Percentiles rank a stretch among this genome's conserved stretches.
phyloP scores from a whole-genome alignment of 768 basidiomycete species.

The Leccinum arenicola region DNA sequence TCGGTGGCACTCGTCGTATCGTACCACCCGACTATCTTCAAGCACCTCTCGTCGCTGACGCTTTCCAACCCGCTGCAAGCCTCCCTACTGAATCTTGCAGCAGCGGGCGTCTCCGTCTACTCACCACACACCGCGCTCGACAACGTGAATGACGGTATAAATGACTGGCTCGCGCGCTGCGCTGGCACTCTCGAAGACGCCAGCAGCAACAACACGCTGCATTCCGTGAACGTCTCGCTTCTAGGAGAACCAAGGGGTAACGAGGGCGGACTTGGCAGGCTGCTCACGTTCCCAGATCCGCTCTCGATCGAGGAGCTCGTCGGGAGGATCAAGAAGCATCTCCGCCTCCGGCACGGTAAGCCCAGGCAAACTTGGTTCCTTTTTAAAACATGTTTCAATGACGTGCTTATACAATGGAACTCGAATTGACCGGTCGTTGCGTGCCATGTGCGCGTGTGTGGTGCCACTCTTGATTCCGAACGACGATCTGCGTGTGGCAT shows the following conservation, averaged over 20 bases:
- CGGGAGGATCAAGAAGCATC: slow-evolving; percentile 63
- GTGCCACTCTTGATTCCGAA: slow-evolving; percentile 10
- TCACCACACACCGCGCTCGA: slow-evolving; percentile 89
- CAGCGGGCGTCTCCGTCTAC: slow-evolving; percentile 82
- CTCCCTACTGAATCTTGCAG: slow-evolving; percentile 75
- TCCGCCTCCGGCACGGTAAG: slow-evolving; percentile 58
- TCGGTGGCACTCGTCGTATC: slow-evolving; percentile 68
- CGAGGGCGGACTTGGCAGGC: slow-evolving; percentile 63
- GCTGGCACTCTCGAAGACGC: slow-evolving; percentile 37
- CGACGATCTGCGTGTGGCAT: slow-evolving; percentile 18
- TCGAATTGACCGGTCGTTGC: neutral
- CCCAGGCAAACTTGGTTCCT: slow-evolving; percentile 9
- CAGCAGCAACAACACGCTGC: slow-evolving; percentile 25
- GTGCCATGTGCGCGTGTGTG: neutral
- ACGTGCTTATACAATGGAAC: slow-evolving; percentile 4
- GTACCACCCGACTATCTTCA: slow-evolving; percentile 88
- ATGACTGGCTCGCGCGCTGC: slow-evolving; percentile 80
- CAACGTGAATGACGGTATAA: slow-evolving; percentile 78
- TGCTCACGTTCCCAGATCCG: slow-evolving; percentile 59
- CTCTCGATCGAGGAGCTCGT: slow-evolving; percentile 61
- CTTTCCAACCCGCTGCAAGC: slow-evolving; percentile 75
- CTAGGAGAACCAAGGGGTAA: slow-evolving; percentile 39
- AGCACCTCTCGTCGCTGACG: slow-evolving; percentile 69
- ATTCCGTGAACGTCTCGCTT: slow-evolving; percentile 30
- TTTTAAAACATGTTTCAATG: slow-evolving; percentile 10